Evolutionary conservation across 139 green algal species (phyloP), one percentile per base, ranked within the genome.

Genomic region (Haematococcus lacustris): DNA sequence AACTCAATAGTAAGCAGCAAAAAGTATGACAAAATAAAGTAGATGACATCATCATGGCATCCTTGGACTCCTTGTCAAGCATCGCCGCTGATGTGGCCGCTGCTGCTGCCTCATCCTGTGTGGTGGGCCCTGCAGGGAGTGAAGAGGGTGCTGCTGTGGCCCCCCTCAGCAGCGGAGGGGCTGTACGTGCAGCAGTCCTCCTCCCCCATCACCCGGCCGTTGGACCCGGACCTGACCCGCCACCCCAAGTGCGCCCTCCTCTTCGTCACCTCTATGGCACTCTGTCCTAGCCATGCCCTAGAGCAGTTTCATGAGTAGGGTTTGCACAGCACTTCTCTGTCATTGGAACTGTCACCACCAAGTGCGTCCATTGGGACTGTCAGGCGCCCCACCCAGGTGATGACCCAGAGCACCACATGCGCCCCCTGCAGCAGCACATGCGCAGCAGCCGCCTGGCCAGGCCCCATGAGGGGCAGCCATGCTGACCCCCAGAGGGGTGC

Each of bases 111-210:
- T 57, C 21, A 28, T 28, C 47, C 21, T 57, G 13, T 28, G 13
- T 57, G 13, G 21, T 57, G 47, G 51, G 66, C 66, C 50, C 26
- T 77, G 4, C 2, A 67, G 35, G 86, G 86, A 33, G 70, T 57
- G 60, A 91, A 91, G 79, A 71, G 68, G 5, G 73, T 88, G 47
- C 75, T 83, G 50, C 70, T 91, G 66, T 88, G 83, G 74, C 78
- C 76, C 4, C 86, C 86, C 33, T 51, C 50, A 40, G 66, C 70
- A 35, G 66, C 81, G 26, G 64, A 76, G 50, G 37, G 74, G 3
- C 67, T 90, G 1, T 87, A 90, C 73, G 67, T 85, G 1, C 13
- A 51, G 17, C 78, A 73, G 6, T 87, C 79, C 38, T 85, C 76
- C 77, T 86, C 78, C 2, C 71, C 76, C n/a, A 70, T 83, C 32